Conservation (phyloP, 805 yeast genomes). For the Candida methanosorbosa region DNA sequence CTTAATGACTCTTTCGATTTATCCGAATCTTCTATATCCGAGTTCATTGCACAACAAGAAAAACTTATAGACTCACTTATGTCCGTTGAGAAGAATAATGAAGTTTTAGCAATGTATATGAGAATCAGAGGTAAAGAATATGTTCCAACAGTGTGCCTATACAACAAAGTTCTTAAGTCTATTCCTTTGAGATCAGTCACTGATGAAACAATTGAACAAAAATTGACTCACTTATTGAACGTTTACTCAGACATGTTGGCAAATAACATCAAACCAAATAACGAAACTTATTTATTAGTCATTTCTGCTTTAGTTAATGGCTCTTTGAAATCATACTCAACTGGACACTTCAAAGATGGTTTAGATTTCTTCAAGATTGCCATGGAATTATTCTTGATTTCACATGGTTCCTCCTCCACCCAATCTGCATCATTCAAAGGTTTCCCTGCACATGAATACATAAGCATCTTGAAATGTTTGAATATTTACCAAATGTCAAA, state of each 20-base stretch:
- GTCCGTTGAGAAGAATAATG: conserved; percentile 18
- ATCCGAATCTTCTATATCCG: no score
- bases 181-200: conserved; percentile 40
- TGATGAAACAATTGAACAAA: conserved; percentile 47
- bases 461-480: conserved; percentile 16
- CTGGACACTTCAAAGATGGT: conserved; percentile 30
- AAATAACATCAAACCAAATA: conserved; percentile 45
- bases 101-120: conserved; percentile 23
- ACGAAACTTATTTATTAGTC: conserved; percentile 43
- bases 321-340: conserved; percentile 30
- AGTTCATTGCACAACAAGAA: conserved; percentile 6
- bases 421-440: conserved; percentile 6
- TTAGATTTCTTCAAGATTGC: conserved; percentile 41
- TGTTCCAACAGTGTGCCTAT: conserved; percentile 43
- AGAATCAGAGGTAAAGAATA: conserved; percentile 24
- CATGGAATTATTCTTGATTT: conserved; percentile 32
- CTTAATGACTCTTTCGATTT: neutral
- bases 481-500: conserved; percentile 14
- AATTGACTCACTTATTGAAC: conserved; percentile 52
- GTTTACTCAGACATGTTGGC: conserved; percentile 61
- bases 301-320: conserved; percentile 44
- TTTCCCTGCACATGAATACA: conserved; percentile 9
- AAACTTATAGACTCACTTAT: conserved; percentile 16
- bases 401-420: conserved; percentile 9
- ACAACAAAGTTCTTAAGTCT: conserved; percentile 47